Evolutionary conservation across 495 filamentous ascomycete genomes (phyloP), one percentile per base, ranked within the genome.

Genomic region (Trichoderma orchidacearum): DNA sequence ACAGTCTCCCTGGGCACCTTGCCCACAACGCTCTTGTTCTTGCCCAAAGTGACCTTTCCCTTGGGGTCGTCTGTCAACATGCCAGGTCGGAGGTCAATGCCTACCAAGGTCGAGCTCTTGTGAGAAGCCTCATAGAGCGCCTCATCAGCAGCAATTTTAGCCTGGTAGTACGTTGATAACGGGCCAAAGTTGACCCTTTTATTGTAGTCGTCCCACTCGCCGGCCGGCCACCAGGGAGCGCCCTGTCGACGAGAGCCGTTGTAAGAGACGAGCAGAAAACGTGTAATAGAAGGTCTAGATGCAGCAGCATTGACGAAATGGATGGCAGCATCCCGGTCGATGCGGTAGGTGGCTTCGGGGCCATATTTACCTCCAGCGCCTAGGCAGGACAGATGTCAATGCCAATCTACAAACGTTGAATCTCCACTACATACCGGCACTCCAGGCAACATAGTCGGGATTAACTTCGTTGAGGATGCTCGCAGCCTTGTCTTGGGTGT

Each of bases 281-380:
- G 89, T 17, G 72, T 83, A 29, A 94, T 70, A 6, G 71, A 69
- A 0, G 80, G 73, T 0, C 72, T 75, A 18, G 76, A 68, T 53
- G 81, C 78, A 8, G 83, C 76, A 18, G 86, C 83, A 30, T 71
- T 70, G 64, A 90, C 83, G 75, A 90, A 90, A 61, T 81, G 74
- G 50, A 77, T 80, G 5, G 85, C 86, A 3, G 85, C 85, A 62
- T 83, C 80, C 57, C 79, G 80, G 70, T 87, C 83, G 61, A 87
- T 79, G 55, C 64, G 66, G 57, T 61, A 69, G 27, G 72, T 76
- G 67, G 85, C 71, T 21, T 75, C 67, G 0, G 82, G 68, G 4
- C 80, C 85, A 34, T 87, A 87, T 69, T 88, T 88, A 7, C 88
- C 87, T 32, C 85, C 88, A 23, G 87, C 87, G 25, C 83, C 82